Base-by-base conservation (phyloP, 2,329 filamentous ascomycete genomes). In the Thelonectria discophora region DNA sequence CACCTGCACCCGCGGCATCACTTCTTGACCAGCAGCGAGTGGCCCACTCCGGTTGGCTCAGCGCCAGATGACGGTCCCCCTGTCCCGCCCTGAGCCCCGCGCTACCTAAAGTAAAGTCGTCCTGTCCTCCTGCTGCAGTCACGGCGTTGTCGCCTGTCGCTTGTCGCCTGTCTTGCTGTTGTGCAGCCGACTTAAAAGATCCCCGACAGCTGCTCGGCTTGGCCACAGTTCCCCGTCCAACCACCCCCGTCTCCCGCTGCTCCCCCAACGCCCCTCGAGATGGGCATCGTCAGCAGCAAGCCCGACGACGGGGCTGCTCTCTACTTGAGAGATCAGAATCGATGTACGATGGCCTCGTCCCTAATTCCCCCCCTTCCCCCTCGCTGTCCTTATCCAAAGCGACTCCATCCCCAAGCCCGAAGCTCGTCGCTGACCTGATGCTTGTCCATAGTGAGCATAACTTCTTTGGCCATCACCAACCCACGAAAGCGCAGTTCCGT, bases 271-370 rank as follows among this genome's bases (percentile, higher is more conserved):
- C 58, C 63, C 61, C 59, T 77, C 80, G 86, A 79, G 77, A 99
- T 99, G 95, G 95, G 95, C 75, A 93, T 91, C 82, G 89, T 97
- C 79, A 90, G 88, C 78, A 97, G 94, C 84, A 91, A 89, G 79
- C 88, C 90, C 73, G 94, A 97, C 72, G 94, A 97, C 74, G 91
- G 88, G 76, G 85, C 88, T 71, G 80, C 87, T 72, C 82, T 98
- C 76, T 96, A 91, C 77, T 83, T 98, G 75, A 90, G 91, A 81
- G 95, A 99, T 77, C 95, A 97, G 83, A 92, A 87, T 77, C 89
- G 93, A 85, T 88, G 95, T 98, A 85, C 76, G 90, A 81, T 72
- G 60, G 63, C 40, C 27, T 47, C 24, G 63, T 42, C 34, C 10
- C 24, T n/a, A n/a, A n/a, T n/a, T n/a, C n/a, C n/a, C n/a, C n/a